Percentiles rank a stretch among this genome's conserved stretches.
These are phyloP conservation scores for Hymenoscyphus fructigenus DNA, from an alignment of 2,329 filamentous ascomycete species.

Conservation along the genomic window DNA sequence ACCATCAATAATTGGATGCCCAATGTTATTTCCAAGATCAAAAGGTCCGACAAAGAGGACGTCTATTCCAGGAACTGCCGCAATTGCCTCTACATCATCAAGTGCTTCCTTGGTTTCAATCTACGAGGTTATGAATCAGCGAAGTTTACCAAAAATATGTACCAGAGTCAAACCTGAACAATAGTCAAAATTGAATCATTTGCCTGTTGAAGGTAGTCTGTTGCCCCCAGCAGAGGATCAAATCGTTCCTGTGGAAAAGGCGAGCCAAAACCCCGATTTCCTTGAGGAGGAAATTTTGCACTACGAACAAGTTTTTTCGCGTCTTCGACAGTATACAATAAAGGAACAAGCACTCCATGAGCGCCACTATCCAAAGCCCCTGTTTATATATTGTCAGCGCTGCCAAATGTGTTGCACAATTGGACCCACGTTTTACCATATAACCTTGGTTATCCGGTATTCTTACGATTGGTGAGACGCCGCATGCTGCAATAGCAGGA, in stretches of 20 bases:
- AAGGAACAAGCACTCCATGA: slow-evolving; percentile 56
- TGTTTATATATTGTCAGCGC: slow-evolving; percentile 12
- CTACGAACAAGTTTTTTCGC: slow-evolving; percentile 49
- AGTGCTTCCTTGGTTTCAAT: slow-evolving; percentile 66
- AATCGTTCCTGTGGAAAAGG: slow-evolving; percentile 54
- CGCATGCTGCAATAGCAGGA: slow-evolving; percentile 54
- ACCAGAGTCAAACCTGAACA: slow-evolving; percentile 46
- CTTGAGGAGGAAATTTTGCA: slow-evolving; percentile 56
- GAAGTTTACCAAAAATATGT: background rate
- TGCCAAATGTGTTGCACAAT: background rate
- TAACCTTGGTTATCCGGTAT: slow-evolving; percentile 56
- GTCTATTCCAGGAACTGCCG: slow-evolving; percentile 58
- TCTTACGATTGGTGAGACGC: slow-evolving; percentile 55
- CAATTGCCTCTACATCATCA: slow-evolving; percentile 60
- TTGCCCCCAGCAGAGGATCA: slow-evolving; percentile 46
- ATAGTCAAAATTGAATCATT: slow-evolving; percentile 60
- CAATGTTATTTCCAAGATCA: slow-evolving; percentile 63
- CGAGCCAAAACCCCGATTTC: slow-evolving; percentile 55
- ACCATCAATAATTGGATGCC: slow-evolving; percentile 59
- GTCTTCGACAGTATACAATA: slow-evolving; percentile 54
- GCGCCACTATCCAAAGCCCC: slow-evolving; percentile 59
- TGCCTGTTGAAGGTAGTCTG: slow-evolving; percentile 56
- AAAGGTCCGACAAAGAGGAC: slow-evolving; percentile 66
- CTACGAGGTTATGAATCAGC: background rate
- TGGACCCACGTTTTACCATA: slow-evolving; percentile 54